phyloP scores from a whole-genome alignment of 208 protist species.

The Trypanosoma conorhini region DNA sequence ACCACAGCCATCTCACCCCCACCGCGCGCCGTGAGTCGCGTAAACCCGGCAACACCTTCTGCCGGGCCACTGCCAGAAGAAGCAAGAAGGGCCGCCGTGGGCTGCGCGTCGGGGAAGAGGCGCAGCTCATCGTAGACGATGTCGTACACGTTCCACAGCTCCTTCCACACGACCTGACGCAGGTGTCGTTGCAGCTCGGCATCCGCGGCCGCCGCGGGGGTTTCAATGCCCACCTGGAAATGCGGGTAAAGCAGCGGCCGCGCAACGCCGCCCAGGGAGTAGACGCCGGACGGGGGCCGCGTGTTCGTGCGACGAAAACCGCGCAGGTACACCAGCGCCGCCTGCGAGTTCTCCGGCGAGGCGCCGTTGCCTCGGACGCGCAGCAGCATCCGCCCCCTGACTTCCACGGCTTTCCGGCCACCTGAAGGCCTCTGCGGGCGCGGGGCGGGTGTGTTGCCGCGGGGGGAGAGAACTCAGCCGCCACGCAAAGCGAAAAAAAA shows the following conservation, averaged over 20 bases:
- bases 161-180: conserved; percentile 61
- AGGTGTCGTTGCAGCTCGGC: conserved; percentile 1
- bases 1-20: conserved; percentile 47
- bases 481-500: background rate
- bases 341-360: conserved; percentile 86
- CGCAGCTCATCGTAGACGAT: conserved; percentile 80
- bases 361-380: conserved; percentile 80
- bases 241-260: conserved; percentile 47
- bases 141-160: conserved; percentile 88
- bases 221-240: conserved; percentile 65
- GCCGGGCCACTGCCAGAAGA: background rate
- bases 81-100: conserved; percentile 4
- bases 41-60: conserved; percentile 26
- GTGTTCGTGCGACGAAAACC: conserved; percentile 74
- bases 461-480: background rate
- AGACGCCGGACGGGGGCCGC: conserved; percentile 27
- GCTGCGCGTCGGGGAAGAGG: conserved; percentile 38
- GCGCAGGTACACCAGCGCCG: conserved; percentile 65
- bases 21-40: conserved; percentile 24
- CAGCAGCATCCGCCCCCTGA: conserved; percentile 51
- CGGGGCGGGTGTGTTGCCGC: background rate
- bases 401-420: background rate
- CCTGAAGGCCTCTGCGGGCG: background rate
- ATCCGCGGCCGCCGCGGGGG: conserved; percentile 8
- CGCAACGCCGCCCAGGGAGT: background rate